Conservation (phyloP, 2,329 filamentous ascomycete species). For the Penicillium sp. region DNA sequence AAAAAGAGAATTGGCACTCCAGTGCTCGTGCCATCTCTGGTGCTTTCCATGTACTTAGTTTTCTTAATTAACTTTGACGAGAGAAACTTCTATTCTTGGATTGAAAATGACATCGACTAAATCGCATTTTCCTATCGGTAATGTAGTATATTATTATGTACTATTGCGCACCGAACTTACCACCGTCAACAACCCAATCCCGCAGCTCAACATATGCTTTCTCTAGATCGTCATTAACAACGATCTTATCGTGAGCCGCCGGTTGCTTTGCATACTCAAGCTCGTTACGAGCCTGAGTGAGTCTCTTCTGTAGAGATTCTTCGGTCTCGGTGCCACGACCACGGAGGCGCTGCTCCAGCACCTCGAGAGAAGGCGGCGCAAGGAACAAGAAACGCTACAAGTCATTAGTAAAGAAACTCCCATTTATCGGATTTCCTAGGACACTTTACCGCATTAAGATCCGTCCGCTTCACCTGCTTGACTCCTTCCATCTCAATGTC, state of each 20-base stretch:
- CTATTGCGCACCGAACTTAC: conserved; percentile 36
- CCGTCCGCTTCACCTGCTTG: conserved; percentile 81
- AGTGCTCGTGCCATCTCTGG: conserved; percentile 25
- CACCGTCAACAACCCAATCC: conserved; percentile 48
- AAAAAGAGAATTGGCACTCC: conserved; percentile 28
- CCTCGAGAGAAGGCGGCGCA: conserved; percentile 70
- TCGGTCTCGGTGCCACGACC: conserved; percentile 77
- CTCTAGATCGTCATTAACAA: conserved; percentile 65
- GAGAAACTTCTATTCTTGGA: conserved; percentile 25
- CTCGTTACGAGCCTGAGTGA: conserved; percentile 70
- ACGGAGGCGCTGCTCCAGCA: conserved; percentile 70
- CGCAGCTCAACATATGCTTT: conserved; percentile 55
- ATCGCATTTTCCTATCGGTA: background rate
- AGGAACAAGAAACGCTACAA: conserved; percentile 72
- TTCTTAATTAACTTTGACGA: conserved; percentile 31
- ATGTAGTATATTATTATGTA: background rate
- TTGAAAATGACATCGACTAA: background rate
- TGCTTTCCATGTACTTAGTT: conserved; percentile 37
- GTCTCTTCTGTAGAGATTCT: conserved; percentile 64
- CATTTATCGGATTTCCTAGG: background rate
- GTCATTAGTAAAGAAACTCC: background rate
- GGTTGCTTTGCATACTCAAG: conserved; percentile 68
- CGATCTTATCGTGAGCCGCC: conserved; percentile 63
- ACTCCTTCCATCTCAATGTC: conserved; percentile 99
- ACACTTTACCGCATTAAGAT: conserved; percentile 56